These are phyloP conservation scores for Inga laurina DNA, from an alignment of 306 rosid genomes.

Conservation along the genomic window DNA sequence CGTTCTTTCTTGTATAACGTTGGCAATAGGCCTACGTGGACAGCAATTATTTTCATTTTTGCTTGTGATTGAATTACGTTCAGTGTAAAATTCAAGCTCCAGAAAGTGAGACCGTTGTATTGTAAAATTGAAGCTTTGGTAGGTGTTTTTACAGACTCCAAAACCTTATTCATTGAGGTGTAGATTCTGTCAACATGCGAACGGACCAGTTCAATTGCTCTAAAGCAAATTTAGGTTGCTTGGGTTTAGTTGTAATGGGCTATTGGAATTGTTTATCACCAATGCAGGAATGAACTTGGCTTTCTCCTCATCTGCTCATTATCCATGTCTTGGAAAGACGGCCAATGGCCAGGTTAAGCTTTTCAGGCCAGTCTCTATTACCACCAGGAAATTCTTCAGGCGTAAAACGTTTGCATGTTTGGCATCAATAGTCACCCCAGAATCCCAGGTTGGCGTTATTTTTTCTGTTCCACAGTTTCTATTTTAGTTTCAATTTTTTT, in stretches of 20 bases:
- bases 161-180: neutral
- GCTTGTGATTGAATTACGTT: neutral
- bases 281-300: slow-evolving; percentile 46
- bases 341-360: slow-evolving; percentile 30
- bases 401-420: slow-evolving; percentile 30
- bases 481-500: neutral
- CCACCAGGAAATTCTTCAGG: slow-evolving; percentile 26
- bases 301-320: slow-evolving; percentile 33
- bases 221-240: neutral
- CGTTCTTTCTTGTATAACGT: neutral
- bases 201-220: neutral
- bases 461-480: neutral
- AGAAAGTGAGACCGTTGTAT: neutral
- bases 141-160: neutral
- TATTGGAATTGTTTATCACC: slow-evolving; percentile 1
- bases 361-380: slow-evolving; percentile 9
- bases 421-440: slow-evolving; percentile 35
- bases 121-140: neutral
- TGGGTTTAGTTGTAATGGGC: neutral
- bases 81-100: neutral
- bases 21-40: neutral
- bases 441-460: slow-evolving; percentile 44
- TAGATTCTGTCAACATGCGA: neutral
- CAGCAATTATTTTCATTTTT: neutral
- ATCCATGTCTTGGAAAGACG: slow-evolving; percentile 32